Percentiles rank a stretch among this genome's conserved stretches.
phyloP scores from a whole-genome alignment of 2,329 filamentous ascomycete species.

The Aspergillus puulaauensis region DNA sequence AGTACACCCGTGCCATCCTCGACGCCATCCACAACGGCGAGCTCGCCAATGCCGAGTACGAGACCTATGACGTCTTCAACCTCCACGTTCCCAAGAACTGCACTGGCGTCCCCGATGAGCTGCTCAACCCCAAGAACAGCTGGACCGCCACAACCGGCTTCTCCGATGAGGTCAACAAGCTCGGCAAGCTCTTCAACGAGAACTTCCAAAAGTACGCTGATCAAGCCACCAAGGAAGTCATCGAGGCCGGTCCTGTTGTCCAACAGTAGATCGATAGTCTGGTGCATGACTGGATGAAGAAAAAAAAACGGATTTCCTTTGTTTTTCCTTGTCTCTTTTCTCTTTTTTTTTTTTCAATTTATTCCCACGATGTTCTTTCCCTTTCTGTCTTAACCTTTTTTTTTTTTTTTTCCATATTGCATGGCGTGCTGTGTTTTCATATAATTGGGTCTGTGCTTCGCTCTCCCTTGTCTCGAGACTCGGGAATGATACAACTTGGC shows the following conservation, averaged over 20 bases:
- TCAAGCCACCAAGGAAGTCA: conserved; percentile 77
- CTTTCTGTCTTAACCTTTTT: conserved; percentile 8
- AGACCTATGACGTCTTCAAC: conserved; percentile 96
- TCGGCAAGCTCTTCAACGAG: conserved; percentile 84
- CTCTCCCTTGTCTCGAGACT: conserved; percentile 6
- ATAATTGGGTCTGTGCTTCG: conserved; percentile 13
- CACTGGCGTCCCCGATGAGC: conserved; percentile 82
- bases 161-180: conserved; percentile 83
- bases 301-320: conserved; percentile 2
- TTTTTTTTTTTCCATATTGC: conserved; percentile 12
- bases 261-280: conserved; percentile 2
- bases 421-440: conserved; percentile 19
- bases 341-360: conserved; percentile 11
- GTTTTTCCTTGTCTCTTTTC: background rate
- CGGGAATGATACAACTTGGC: conserved; percentile 12
- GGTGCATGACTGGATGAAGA: background rate
- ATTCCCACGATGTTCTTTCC: conserved; percentile 4
- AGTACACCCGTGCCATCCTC: conserved; percentile 97
- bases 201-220: conserved; percentile 97
- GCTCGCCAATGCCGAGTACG: conserved; percentile 88
- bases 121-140: conserved; percentile 90
- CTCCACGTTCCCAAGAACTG: conserved; percentile 91
- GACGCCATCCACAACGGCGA: conserved; percentile 97
- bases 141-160: conserved; percentile 87
- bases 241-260: conserved; percentile 51